Evolutionary conservation across 2,329 filamentous ascomycete genomes (phyloP).

Genomic region (Grosmannia huntii): DNA sequence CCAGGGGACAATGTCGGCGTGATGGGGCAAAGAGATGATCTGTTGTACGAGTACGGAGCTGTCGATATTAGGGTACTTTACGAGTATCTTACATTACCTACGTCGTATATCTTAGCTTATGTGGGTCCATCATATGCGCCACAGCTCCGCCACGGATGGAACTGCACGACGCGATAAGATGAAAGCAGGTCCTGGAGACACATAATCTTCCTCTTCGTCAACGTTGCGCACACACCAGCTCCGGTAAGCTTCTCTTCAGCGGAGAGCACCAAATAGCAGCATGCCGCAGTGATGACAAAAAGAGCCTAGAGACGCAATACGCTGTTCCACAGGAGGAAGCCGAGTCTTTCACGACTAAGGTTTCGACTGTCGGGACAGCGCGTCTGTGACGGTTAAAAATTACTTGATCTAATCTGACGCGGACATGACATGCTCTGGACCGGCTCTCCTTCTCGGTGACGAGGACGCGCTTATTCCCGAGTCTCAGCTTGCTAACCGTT

Average conservation of each 20-base stretch:
- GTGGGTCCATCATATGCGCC: background rate
- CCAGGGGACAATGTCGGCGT: background rate
- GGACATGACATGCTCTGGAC: conserved; percentile 13
- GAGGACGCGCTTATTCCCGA: background rate
- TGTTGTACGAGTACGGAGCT: background rate
- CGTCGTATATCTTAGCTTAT: background rate
- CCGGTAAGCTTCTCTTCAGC: background rate
- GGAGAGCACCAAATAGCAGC: background rate
- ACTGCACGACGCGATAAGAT: background rate
- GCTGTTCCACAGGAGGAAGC: conserved; percentile 25
- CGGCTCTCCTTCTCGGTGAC: conserved; percentile 2
- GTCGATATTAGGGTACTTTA: background rate
- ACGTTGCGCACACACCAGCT: background rate
- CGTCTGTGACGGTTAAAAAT: conserved; percentile 29
- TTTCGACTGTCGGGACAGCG: conserved; percentile 25
- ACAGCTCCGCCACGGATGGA: background rate
- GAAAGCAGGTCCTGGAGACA: background rate
- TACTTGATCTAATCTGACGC: conserved; percentile 55
- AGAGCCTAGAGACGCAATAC: conserved; percentile 23
- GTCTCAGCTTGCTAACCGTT: conserved; percentile 16
- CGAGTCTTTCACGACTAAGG: conserved; percentile 34
- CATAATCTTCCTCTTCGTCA: background rate
- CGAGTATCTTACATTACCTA: background rate
- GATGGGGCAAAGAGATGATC: background rate
- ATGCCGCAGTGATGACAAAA: conserved; percentile 21